Evolutionary conservation across 441 rosid genomes (phyloP), one percentile per base, ranked within the genome.

Genomic region (Mallotus japonicus): DNA sequence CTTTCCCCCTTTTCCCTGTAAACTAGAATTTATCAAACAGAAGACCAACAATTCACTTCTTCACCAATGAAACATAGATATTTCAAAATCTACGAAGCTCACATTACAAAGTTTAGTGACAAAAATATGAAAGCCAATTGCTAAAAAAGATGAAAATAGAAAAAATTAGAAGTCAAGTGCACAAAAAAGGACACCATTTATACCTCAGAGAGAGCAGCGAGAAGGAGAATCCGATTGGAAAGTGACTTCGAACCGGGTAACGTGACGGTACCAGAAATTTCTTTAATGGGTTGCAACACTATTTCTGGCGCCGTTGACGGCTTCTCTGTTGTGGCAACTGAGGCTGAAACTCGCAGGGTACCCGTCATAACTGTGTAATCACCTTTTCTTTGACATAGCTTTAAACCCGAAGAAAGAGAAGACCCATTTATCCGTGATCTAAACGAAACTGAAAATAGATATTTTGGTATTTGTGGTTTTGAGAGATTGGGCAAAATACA

Each of bases 231-330:
- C 83, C 99, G 89, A 77, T 95, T 95, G 13, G 99, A 95, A 0
- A 95, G 85, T 19, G 99, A 95, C 81, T 95, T 92, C 15, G 99
- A 95, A 37, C 99, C 99, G 16, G 99, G 99, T 51, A 92, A 77
- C 67, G 83, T 87, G 66, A 95, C 88, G 14, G 88, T 86, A 73
- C 97, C 99, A 13, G 93, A 92, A 69, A 95, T 95, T 76, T 92
- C 91, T 61, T 79, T 81, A 64, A 95, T 95, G 77, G 98, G 99
- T 71, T 89, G 90, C 85, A 95, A 78, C 55, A 90, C 88, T 69
- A 95, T 88, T 82, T 90, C 96, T 34, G 97, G 87, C 1, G 84
- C 87, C 40, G 80, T 73, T 15, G 92, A 85, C 40, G 89, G 85
- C 79, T 82, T 95, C 84, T 87, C 94, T 0, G 95, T 71, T 14